Evolutionary conservation across 2,329 filamentous ascomycete genomes (phyloP), one percentile per base, ranked within the genome.

Genomic region (Aspergillus luchuensis): DNA sequence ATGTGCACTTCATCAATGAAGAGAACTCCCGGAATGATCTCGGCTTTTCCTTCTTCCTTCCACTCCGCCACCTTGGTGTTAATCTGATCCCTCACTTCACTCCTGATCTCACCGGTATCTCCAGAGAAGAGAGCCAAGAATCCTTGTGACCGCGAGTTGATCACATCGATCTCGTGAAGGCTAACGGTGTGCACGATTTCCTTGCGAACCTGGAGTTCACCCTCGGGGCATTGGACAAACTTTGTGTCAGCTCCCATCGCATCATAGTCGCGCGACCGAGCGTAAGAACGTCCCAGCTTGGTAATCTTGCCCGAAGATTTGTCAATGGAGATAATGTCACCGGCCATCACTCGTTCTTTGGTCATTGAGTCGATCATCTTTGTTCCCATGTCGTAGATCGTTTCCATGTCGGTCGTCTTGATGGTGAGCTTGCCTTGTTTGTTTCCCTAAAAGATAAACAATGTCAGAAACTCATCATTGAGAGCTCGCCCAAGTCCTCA

Each of bases 361-460:
- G 93, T 97, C 92, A 99, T 97, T 66, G 92, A 92, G 75, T 99
- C 95, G 68, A 99, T 99, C 95, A 99, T 98, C 81, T 98, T 98
- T 68, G 91, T 94, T 66, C 95, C 95, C 93, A 99, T 97, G 73
- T 99, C 95, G 81, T 98, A 99, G 67, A 99, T 91, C 11, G 95
- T 97, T 80, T 99, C 95, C 95, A 99, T 99, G 77, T 99, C 95
- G 60, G 94, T 98, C 10, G 95, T 99, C 82, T 99, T 99, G 82
- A 99, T 97, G 19, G 95, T 99, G 66, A 99, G 88, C 80, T 99
- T 99, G 72, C 95, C 95, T 83, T 97, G 94, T 84, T 98, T 99
- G 72, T 95, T 96, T 68, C 91, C 91, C 84, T 86, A 52, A 23
- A 54, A 8, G 17, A 30, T 55, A 5, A 21, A 8, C 15, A 8